These are phyloP conservation scores for Phanerodontia chrysosporium DNA, from an alignment of 768 basidiomycete species.

Conservation along the genomic window DNA sequence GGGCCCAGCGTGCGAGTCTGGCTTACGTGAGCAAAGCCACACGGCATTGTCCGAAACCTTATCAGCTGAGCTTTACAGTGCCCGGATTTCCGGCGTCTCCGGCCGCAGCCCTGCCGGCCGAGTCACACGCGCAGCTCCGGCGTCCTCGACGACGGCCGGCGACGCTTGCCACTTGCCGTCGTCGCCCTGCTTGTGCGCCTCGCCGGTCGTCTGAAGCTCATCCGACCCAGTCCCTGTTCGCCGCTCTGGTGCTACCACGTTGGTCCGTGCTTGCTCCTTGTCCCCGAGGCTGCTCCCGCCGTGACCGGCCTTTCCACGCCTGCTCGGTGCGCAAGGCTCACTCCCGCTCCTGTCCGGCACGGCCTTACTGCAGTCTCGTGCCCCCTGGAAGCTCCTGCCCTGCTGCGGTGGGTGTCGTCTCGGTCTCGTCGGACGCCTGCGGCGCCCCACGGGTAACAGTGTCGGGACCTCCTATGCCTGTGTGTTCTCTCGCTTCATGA, in stretches of 20 bases:
- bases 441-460: not conserved
- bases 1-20: slow-evolving; percentile 12
- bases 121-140: not conserved
- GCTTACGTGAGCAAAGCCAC: slow-evolving; percentile 30
- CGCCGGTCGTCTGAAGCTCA: not conserved
- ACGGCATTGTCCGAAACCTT: slow-evolving; percentile 20
- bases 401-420: not conserved
- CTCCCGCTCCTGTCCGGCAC: slow-evolving; percentile 1
- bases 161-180: not conserved
- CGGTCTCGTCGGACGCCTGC: not conserved
- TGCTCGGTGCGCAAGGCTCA: not conserved
- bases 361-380: not conserved
- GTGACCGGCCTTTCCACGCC: not conserved
- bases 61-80: slow-evolving; percentile 24
- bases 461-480: too few species aligned
- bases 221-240: not conserved
- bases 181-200: not conserved
- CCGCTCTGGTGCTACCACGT: not conserved
- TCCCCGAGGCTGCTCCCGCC: not conserved
- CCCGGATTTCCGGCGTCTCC: not conserved
- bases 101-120: slow-evolving; percentile 1
- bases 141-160: not conserved
- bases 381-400: not conserved
- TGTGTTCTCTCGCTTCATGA: too few species aligned
- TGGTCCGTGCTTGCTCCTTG: not conserved